Base-by-base conservation (phyloP, 140 eudicot genomes). In the Stevia rebaudiana region DNA sequence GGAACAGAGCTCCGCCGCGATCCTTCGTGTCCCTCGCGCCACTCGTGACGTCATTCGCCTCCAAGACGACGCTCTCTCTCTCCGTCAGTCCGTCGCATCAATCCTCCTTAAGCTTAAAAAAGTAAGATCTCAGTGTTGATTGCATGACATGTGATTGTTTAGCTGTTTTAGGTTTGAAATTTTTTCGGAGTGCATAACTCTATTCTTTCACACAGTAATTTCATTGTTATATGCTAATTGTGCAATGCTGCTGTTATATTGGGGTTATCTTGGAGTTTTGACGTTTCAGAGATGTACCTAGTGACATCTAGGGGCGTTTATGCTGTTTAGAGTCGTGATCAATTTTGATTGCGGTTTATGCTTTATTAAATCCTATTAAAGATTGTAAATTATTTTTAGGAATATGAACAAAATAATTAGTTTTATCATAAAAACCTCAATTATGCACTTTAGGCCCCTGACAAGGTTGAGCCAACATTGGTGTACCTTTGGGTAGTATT, bases 21-120 rank as follows among this genome's bases (percentile, higher is more conserved):
- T 94, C 75, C 90, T 88, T 75, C 99, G 99, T 13, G 97, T 94
- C 51, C 99, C 99, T 13, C 95, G 99, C 30, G 97, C 97, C 63
- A 79, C 86, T 4, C 97, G 99, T 30, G 97, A 94, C 44, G 90
- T 83, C 66, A 69, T 88, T 65, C 94, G 95, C 64, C 83, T 94
- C 62, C 95, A 95, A 1, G 99, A 94, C 30, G 97, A 88, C 74
- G 99, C 99, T 11, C 54, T 83, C 25, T 83, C 95, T 9, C 95
- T 94, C 24, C 97, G 97, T 50, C 83, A 87, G 19, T 81, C 94
- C 40, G 94, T 88, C 57, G 86, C 88, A 33, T 75, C 88, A 11
- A 88, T 86, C 63, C 83, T 94, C 48, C 84, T 53, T 9, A 85
- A 75, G 68, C 97, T 94, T 17, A 83, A 83, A 64, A 84, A 94